A percentile compares a stretch with the other conserved stretches of the same genome.
Conservation (phyloP, 1,284 basidiomycete genomes). For the Neolentinus lepideus region DNA sequence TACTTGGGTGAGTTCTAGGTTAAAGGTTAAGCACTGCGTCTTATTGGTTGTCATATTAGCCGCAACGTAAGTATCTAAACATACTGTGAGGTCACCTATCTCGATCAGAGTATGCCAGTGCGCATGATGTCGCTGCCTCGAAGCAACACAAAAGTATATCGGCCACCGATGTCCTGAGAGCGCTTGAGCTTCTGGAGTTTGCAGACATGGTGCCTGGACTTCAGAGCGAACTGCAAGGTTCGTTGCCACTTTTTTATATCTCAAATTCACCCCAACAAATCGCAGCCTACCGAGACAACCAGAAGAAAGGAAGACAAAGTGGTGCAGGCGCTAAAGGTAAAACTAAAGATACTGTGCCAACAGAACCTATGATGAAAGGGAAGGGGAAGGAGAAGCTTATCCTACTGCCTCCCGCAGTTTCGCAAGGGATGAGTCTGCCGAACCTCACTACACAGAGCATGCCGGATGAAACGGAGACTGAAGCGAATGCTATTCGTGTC, state of each 20-base stretch:
- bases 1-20: conserved; percentile 61
- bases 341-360: conserved; percentile 16
- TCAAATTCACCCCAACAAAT: background rate
- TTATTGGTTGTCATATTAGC: conserved; percentile 28
- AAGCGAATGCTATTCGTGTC: conserved; percentile 12
- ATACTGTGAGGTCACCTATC: background rate
- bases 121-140: conserved; percentile 79
- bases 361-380: conserved; percentile 9
- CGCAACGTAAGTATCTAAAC: conserved; percentile 48
- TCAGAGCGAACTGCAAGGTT: conserved; percentile 69
- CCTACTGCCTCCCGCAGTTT: conserved; percentile 8
- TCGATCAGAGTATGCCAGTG: conserved; percentile 33
- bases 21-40: background rate
- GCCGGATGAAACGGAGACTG: background rate
- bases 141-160: conserved; percentile 87
- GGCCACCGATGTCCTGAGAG: conserved; percentile 83
- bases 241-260: conserved; percentile 14
- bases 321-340: conserved; percentile 24
- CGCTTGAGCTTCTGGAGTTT: conserved; percentile 76
- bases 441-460: conserved; percentile 8
- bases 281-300: conserved; percentile 51
- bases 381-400: conserved; percentile 21
- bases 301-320: conserved; percentile 41
- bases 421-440: conserved; percentile 17
- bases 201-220: conserved; percentile 65